Percentiles rank a stretch among this genome's conserved stretches.
phyloP scores from a whole-genome alignment of 441 rosid species.

The Flueggea neowawraea region DNA sequence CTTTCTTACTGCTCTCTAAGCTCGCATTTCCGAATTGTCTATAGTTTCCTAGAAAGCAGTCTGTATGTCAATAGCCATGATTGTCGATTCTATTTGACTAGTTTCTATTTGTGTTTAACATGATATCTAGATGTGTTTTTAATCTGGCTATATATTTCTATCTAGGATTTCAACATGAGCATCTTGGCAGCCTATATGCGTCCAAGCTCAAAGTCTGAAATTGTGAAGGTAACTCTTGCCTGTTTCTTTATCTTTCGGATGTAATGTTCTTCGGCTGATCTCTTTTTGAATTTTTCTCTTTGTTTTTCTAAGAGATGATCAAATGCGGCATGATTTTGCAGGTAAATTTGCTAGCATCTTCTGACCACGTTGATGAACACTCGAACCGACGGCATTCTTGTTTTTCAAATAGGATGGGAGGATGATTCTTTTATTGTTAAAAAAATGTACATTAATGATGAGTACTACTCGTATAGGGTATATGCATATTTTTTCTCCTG shows the following conservation, averaged over 20 bases:
- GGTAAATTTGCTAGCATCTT: constrained; percentile 86
- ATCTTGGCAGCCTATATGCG: constrained; percentile 84
- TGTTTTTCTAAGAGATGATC: too few species aligned
- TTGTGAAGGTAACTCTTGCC: constrained; percentile 55
- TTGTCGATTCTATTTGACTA: neutral
- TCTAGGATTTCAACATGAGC: constrained; percentile 91
- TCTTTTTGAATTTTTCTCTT: neutral
- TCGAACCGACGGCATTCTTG: constrained; percentile 25
- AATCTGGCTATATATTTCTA: neutral
- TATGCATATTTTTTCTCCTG: too few species aligned
- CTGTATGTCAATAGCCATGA: neutral
- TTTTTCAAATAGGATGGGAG: constrained; percentile 70
- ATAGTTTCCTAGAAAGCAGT: neutral
- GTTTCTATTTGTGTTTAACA: neutral
- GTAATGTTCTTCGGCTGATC: neutral
- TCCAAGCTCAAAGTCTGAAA: constrained; percentile 83
- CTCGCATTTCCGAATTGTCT: neutral
- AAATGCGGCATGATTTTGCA: constrained; percentile 18
- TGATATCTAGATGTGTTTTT: neutral
- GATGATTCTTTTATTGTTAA: constrained; percentile 24
- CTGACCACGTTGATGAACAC: constrained; percentile 37
- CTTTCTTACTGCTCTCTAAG: too few species aligned
- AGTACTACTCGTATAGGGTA: too few species aligned
- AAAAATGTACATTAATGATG: too few species aligned
- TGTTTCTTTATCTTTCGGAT: neutral